These are phyloP conservation scores for Grosmannia serpens DNA, from an alignment of 2,329 filamentous ascomycete genomes.

Conservation along the genomic window DNA sequence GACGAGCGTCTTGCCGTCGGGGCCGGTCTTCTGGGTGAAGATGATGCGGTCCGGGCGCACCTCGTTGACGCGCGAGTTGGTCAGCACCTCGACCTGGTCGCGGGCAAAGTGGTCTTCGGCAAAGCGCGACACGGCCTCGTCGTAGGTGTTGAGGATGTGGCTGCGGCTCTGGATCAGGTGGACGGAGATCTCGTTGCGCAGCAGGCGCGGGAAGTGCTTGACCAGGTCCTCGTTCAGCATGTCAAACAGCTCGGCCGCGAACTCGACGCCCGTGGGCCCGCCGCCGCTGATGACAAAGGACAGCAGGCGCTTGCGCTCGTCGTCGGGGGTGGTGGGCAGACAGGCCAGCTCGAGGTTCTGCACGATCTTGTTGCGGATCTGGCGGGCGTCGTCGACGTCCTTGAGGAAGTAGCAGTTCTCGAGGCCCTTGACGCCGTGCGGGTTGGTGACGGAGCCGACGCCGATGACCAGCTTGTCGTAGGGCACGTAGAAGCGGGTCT, in stretches of 20 bases:
- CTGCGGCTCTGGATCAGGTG: conserved; percentile 91
- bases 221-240: conserved; percentile 91
- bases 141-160: conserved; percentile 96
- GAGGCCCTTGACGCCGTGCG: conserved; percentile 89
- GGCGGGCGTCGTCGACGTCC: conserved; percentile 81
- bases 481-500: conserved; percentile 78
- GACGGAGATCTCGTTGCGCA: conserved; percentile 96
- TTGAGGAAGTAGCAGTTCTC: conserved; percentile 94
- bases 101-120: conserved; percentile 85
- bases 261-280: conserved; percentile 93
- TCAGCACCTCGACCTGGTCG: conserved; percentile 83
- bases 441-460: conserved; percentile 85
- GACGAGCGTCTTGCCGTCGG: conserved; percentile 52
- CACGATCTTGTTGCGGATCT: conserved; percentile 80
- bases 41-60: conserved; percentile 74
- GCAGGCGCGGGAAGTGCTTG: conserved; percentile 69
- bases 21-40: conserved; percentile 69
- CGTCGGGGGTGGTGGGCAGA: conserved; percentile 81
- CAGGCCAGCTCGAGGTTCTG: conserved; percentile 84
- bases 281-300: conserved; percentile 96
- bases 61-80: conserved; percentile 87
- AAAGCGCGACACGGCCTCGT: conserved; percentile 85
- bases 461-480: conserved; percentile 95
- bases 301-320: conserved; percentile 74
- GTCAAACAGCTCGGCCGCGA: conserved; percentile 91